A percentile compares a stretch with the other conserved stretches of the same genome.
Conservation (phyloP, 352 stramenopile species). For the Pythium vanterpoolii region DNA sequence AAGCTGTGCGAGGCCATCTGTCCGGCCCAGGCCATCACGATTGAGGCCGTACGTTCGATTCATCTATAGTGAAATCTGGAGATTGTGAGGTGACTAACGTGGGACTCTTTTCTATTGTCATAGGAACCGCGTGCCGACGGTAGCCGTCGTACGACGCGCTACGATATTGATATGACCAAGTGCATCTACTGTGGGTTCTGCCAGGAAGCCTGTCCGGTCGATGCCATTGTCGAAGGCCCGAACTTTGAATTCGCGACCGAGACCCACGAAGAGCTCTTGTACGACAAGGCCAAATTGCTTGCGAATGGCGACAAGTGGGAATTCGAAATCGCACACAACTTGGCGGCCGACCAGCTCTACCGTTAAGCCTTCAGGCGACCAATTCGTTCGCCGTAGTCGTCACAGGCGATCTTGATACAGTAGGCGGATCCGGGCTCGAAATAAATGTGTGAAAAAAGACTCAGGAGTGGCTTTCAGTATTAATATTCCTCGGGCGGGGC, state of each 20-base stretch:
- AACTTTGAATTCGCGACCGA: constrained; percentile 99
- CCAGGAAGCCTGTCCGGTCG: constrained; percentile 96
- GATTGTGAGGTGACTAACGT: neutral
- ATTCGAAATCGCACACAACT: constrained; percentile 99
- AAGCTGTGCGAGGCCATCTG: constrained; percentile 99
- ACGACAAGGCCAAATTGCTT: constrained; percentile 99
- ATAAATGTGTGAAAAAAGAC: constrained; percentile 14
- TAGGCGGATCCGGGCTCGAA: neutral
- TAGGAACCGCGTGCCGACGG: constrained; percentile 96
- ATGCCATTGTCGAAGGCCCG: constrained; percentile 99
- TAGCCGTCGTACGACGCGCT: constrained; percentile 97
- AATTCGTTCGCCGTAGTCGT: too few species aligned
- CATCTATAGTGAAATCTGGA: neutral
- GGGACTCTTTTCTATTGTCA: neutral
- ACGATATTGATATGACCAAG: constrained; percentile 99
- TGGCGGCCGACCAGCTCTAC: constrained; percentile 98
- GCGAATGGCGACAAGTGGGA: constrained; percentile 99
- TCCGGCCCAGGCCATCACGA: constrained; percentile 99
- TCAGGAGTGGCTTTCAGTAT: neutral
- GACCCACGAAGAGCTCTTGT: constrained; percentile 99
- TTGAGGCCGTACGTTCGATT: constrained; percentile 87
- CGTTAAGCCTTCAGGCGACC: too few species aligned
- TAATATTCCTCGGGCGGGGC: constrained; percentile 49
- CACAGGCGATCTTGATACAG: neutral
- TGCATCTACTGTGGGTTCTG: constrained; percentile 99